Evolutionary conservation across 805 yeast species (phyloP), one percentile per base, ranked within the genome.

Genomic region (Wickerhamomyces mucosus): DNA sequence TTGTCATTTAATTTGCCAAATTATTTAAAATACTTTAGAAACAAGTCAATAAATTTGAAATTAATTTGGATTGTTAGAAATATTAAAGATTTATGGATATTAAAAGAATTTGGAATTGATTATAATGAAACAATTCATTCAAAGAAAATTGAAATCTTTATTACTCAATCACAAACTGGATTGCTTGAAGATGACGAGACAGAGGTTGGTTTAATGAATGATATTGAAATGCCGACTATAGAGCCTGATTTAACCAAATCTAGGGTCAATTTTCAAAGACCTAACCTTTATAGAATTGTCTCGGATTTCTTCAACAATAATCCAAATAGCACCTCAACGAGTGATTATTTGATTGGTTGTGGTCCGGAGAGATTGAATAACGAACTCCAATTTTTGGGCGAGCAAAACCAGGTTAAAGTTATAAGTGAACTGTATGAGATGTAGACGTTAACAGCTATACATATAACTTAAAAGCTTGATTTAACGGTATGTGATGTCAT

Each of bases 1-100:
- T 67, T 80, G 9, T 75, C 86, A 0, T 68, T 68, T 33, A 80
- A 78, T 4, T 38, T 76, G 8, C 75, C 81, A 0, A 26, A 76
- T 1, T 67, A 61, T 43, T 61, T 62, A 28, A 55, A 64, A 35
- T 56, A 72, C 29, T 46, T 45, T 14, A 29, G 31, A 5, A 49
- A 50, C 20, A 42, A 40, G 8, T 41, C 35, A 13, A 32, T 61
- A 6, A 52, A 40, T 28, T 44, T 69, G 2, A 56, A 58, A 15
- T 47, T 77, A 31, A 51, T 68, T 7, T 79, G 89, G 89, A 56
- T 74, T 15, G 56, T 71, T 0, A 55, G 66, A 27, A 61, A 59
- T 33, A 56, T 54, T 27, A 43, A 53, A 3, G 84, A 78, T 45
- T 37, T 66, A 13, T 67, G 61, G 45, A 46, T 75, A 6, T 48